Evolutionary conservation across 1,284 basidiomycete species (phyloP).

Genomic region (Ustilago lituana): DNA sequence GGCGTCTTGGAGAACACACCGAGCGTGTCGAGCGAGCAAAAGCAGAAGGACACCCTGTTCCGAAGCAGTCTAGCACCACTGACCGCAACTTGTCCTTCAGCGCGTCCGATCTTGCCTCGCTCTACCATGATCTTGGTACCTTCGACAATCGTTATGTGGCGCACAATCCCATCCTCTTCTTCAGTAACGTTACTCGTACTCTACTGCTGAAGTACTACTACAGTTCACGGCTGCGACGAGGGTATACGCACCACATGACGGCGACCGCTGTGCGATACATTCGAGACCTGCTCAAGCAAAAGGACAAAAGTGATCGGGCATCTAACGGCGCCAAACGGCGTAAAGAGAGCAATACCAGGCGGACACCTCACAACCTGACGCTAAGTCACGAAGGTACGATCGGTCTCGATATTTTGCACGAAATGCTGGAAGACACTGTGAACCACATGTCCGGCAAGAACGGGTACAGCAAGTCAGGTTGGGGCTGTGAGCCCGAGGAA

Average conservation of each 20-base stretch:
- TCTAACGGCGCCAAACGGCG: background rate
- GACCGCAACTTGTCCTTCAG: constrained; percentile 26
- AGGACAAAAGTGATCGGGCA: constrained; percentile 20
- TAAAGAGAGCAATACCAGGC: background rate
- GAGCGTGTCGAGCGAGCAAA: constrained; percentile 38
- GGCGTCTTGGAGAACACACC: constrained; percentile 25
- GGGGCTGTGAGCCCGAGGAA: constrained; percentile 23
- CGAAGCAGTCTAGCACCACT: constrained; percentile 13
- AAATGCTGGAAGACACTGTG: constrained; percentile 62
- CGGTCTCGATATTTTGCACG: constrained; percentile 58
- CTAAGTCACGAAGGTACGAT: constrained; percentile 7
- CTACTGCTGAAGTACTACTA: constrained; percentile 90
- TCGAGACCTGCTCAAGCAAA: constrained; percentile 51
- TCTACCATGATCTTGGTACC: constrained; percentile 77
- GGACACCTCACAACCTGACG: constrained; percentile 5
- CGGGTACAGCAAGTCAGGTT: constrained; percentile 29
- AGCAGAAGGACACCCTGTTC: constrained; percentile 20
- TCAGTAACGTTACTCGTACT: constrained; percentile 82
- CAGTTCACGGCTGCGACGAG: constrained; percentile 77
- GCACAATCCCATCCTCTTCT: constrained; percentile 84
- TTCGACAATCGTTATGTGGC: constrained; percentile 92
- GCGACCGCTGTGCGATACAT: constrained; percentile 71
- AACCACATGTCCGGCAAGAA: constrained; percentile 44
- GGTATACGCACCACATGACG: constrained; percentile 87
- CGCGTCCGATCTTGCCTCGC: constrained; percentile 63